Percentiles rank a stretch among this genome's conserved stretches.
Conservation (phyloP, 1,284 basidiomycete genomes). For the Blastosporella zonata region DNA sequence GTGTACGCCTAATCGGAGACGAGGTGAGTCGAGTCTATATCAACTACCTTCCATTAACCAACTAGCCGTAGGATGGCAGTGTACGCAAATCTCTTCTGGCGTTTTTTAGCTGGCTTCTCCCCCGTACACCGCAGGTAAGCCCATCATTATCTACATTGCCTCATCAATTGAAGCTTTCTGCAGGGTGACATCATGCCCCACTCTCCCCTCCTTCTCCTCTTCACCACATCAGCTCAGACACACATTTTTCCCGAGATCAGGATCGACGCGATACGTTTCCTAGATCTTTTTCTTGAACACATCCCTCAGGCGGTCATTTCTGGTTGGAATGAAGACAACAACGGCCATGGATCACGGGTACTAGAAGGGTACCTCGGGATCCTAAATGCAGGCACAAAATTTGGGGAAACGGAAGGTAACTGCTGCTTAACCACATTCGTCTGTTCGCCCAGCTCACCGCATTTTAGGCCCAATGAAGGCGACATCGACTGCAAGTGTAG, state of each 20-base stretch:
- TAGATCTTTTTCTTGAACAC: constrained; percentile 76
- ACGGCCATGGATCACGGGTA: constrained; percentile 57
- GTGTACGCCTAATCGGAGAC: constrained; percentile 75
- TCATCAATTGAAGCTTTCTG: constrained; percentile 13
- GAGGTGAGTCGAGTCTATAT: constrained; percentile 51
- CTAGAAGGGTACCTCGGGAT: constrained; percentile 76
- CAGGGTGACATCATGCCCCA: constrained; percentile 72
- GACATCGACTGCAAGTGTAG: constrained; percentile 61
- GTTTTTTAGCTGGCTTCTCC: constrained; percentile 73
- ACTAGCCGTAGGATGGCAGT: constrained; percentile 48
- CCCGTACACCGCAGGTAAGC: constrained; percentile 57
- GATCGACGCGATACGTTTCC: constrained; percentile 82
- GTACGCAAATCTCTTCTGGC: constrained; percentile 61
- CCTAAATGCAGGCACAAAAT: constrained; percentile 62
- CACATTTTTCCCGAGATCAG: constrained; percentile 95
- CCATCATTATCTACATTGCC: not conserved
- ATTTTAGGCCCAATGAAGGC: constrained; percentile 45
- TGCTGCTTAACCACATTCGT: constrained; percentile 7
- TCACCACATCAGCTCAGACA: constrained; percentile 87
- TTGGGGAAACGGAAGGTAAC: constrained; percentile 55
- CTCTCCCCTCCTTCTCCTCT: constrained; percentile 73
- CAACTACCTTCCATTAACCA: not conserved
- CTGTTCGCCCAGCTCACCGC: not conserved
- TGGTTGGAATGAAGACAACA: constrained; percentile 58
- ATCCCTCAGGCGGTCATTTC: constrained; percentile 68